phyloP scores from a whole-genome alignment of 305 asterid species.

The Petunia hybrid region DNA sequence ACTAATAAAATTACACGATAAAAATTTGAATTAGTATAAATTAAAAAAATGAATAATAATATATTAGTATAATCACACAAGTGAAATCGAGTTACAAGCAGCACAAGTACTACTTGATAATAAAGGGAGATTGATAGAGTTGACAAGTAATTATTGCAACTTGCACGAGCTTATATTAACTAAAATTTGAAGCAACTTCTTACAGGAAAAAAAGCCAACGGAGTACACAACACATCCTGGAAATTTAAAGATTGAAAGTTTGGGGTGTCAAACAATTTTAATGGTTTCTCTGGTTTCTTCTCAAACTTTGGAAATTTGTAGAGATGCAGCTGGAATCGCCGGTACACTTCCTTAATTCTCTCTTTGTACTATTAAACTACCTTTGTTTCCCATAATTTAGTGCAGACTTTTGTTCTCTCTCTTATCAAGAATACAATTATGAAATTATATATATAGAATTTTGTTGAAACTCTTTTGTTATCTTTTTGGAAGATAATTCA shows the following conservation, averaged over 20 bases:
- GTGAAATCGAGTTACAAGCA: no score
- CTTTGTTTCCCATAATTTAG: background rate
- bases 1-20: no score
- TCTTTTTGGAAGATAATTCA: background rate
- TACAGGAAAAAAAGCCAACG: no score
- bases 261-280: slow-evolving; percentile 3
- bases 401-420: background rate
- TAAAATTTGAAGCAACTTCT: no score
- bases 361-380: background rate
- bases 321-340: slow-evolving; percentile 75
- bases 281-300: background rate
- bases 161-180: no score
- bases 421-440: background rate
- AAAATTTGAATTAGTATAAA: no score
- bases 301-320: slow-evolving; percentile 34
- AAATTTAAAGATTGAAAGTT: background rate
- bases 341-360: slow-evolving; percentile 44
- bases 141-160: no score
- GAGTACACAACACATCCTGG: background rate
- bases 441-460: background rate
- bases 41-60: no score
- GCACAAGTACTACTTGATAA: no score
- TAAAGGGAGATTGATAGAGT: no score
- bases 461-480: background rate
- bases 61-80: no score